A percentile compares a stretch with the other conserved stretches of the same genome.
phyloP scores from a whole-genome alignment of 2,329 filamentous ascomycete genomes.

The Verticillium nubilum region DNA sequence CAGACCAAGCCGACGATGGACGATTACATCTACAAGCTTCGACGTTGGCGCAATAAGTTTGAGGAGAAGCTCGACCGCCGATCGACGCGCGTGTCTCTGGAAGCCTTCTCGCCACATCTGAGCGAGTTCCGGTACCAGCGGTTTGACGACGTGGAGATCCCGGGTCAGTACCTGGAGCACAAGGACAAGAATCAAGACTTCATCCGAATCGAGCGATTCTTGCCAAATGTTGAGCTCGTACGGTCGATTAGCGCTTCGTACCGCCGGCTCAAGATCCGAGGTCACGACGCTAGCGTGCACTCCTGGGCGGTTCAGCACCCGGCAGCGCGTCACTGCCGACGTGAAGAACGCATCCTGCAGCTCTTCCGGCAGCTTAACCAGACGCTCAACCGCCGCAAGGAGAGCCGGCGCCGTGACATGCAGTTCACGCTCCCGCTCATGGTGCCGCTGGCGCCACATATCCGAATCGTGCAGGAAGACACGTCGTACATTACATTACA shows the following conservation, averaged over 20 bases:
- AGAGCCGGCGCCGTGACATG: constrained; percentile 85
- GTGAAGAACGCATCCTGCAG: constrained; percentile 92
- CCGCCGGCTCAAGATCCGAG: constrained; percentile 88
- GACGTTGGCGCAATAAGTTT: constrained; percentile 94
- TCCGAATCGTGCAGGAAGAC: constrained; percentile 94
- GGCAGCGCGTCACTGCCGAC: constrained; percentile 81
- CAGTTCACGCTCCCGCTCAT: constrained; percentile 96
- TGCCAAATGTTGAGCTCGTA: constrained; percentile 90
- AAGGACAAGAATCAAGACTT: constrained; percentile 99
- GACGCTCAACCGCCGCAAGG: constrained; percentile 85
- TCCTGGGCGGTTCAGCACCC: constrained; percentile 95
- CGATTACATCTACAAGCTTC: constrained; percentile 95
- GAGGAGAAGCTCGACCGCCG: constrained; percentile 94
- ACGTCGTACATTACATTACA: constrained; percentile 90
- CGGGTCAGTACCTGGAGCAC: constrained; percentile 93
- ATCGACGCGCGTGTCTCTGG: constrained; percentile 66
- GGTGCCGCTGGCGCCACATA: constrained; percentile 90
- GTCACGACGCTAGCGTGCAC: constrained; percentile 96
- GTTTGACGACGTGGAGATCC: constrained; percentile 97
- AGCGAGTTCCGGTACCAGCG: constrained; percentile 97
- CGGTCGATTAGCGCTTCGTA: constrained; percentile 88
- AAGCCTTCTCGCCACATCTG: constrained; percentile 82
- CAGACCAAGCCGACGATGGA: constrained; percentile 93
- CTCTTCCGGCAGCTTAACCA: constrained; percentile 98
- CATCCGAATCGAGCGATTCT: constrained; percentile 91